Evolutionary conservation across 2,329 filamentous ascomycete species (phyloP), one percentile per base, ranked within the genome.

Genomic region (Pseudogymnoascus sp.): DNA sequence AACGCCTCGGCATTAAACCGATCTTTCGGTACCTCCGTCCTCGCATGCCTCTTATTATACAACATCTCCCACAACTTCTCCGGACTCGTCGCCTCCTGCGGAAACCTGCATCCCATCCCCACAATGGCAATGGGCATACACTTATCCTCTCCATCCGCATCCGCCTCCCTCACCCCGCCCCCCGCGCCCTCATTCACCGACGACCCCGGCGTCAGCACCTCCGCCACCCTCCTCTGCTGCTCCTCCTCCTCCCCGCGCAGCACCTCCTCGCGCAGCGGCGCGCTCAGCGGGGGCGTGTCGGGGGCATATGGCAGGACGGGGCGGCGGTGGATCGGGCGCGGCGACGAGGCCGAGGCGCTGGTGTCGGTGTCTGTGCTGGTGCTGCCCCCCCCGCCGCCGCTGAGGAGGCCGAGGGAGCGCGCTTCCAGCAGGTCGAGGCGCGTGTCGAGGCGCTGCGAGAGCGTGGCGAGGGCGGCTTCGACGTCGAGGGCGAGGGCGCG

Each of bases 1-100:
- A 81, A 83, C n/a, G 78, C 78, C 13, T 79, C 74, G 35, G 80
- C 76, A 42, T 83, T 82, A 66, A 84, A 77, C 8, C 82, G 61
- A 44, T 64, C 63, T 47, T 68, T 73, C 16, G 72, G 71, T 31
- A 69, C 66, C 11, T 65, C 44, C 10, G 74, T 74, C 69, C 74
- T 75, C 6, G 74, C 74, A 62, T 71, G 75, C 56, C 74, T 70
- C 60, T 74, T 73, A 50, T 74, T 69, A n/a, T 73, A 73, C 62
- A 71, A 72, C 13, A 77, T 64, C 66, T 76, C 73, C 75, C 75
- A 77, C 47, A 77, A 74, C 63, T 76, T 73, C 14, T 74, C 72
- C 5, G 74, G 70, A 29, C 69, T 74, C 3, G 71, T 69, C 1
- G 75, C 72, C 62, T 73, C 72, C 14, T 74, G 74, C 11, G 75